Percentiles rank a stretch among this genome's conserved stretches.
These are phyloP conservation scores for Lippia alba DNA, from an alignment of 305 asterid species.

Conservation along the genomic window DNA sequence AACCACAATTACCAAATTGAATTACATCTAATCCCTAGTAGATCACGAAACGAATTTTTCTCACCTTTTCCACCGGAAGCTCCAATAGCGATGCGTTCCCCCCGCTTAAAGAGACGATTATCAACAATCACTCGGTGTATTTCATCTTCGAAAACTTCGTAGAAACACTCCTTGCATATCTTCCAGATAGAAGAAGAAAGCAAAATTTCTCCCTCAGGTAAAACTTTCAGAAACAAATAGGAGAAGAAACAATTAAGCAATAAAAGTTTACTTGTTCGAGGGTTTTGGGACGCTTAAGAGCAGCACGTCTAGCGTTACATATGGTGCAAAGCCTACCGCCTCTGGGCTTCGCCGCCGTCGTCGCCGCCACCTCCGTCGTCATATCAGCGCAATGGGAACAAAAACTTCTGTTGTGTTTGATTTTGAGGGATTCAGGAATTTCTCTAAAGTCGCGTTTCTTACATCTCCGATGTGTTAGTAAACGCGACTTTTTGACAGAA, in stretches of 20 bases:
- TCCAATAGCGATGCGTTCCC: constrained; percentile 93
- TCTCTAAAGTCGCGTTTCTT: background rate
- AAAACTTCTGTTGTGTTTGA: background rate
- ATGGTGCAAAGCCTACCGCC: constrained; percentile 56
- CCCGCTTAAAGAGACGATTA: constrained; percentile 78
- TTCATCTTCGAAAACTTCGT: constrained; percentile 81
- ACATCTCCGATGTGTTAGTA: no score
- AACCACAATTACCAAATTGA: background rate
- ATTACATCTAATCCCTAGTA: background rate
- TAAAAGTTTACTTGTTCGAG: constrained; percentile 75
- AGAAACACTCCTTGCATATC: constrained; percentile 96
- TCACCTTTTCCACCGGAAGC: constrained; percentile 99
- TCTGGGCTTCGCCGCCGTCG: constrained; percentile 58
- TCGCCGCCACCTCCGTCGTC: constrained; percentile 44
- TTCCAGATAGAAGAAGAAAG: constrained; percentile 24
- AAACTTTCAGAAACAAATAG: background rate
- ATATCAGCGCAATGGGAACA: constrained; percentile 20
- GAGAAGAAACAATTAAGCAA: background rate
- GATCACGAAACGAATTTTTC: background rate
- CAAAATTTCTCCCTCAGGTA: background rate
- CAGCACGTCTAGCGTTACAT: constrained; percentile 73
- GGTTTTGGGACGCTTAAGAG: constrained; percentile 95
- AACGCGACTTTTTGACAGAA: no score
- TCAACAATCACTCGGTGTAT: constrained; percentile 80
- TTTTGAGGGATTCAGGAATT: background rate